phyloP scores from a whole-genome alignment of 768 basidiomycete genomes.

The Russula earlei region DNA sequence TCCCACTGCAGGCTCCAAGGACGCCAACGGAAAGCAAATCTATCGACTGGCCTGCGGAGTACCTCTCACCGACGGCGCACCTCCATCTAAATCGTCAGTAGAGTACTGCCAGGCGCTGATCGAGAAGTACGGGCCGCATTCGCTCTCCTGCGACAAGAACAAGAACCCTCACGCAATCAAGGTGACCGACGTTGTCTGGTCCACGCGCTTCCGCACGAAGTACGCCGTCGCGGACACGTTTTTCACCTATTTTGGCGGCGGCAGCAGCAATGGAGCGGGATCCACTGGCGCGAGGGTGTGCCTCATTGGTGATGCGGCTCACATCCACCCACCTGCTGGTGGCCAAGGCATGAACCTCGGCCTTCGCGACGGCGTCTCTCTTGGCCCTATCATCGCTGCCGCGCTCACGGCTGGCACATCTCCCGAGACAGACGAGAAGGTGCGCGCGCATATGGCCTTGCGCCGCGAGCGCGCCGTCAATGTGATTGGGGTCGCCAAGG shows the following conservation, averaged over 20 bases:
- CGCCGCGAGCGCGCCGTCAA: slow-evolving; percentile 34
- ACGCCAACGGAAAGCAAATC: slow-evolving; percentile 18
- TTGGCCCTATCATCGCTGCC: slow-evolving; percentile 35
- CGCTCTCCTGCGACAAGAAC: slow-evolving; percentile 30
- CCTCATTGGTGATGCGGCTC: slow-evolving; percentile 42
- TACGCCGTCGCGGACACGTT: slow-evolving; percentile 35
- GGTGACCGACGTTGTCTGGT: slow-evolving; percentile 34
- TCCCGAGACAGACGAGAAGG: slow-evolving; percentile 25
- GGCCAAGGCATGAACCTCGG: slow-evolving; percentile 56
- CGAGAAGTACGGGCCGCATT: slow-evolving; percentile 31
- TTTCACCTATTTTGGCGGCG: slow-evolving; percentile 26
- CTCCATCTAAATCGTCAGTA: slow-evolving; percentile 30
- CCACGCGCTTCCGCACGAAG: slow-evolving; percentile 39
- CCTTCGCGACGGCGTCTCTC: slow-evolving; percentile 41
- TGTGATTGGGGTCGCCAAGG: slow-evolving; percentile 35
- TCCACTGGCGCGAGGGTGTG: slow-evolving; percentile 17
- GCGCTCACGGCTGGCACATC: slow-evolving; percentile 24
- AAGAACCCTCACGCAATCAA: slow-evolving; percentile 22
- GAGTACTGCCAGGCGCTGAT: slow-evolving; percentile 38
- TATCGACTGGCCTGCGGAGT: slow-evolving; percentile 37
- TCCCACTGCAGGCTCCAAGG: slow-evolving; percentile 21
- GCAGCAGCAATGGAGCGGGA: background rate
- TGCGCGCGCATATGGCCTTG: slow-evolving; percentile 29
- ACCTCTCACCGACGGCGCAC: slow-evolving; percentile 27
- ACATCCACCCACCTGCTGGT: slow-evolving; percentile 44